Conservation (phyloP, 495 filamentous ascomycete species). For the Penicillium chermesinum region DNA sequence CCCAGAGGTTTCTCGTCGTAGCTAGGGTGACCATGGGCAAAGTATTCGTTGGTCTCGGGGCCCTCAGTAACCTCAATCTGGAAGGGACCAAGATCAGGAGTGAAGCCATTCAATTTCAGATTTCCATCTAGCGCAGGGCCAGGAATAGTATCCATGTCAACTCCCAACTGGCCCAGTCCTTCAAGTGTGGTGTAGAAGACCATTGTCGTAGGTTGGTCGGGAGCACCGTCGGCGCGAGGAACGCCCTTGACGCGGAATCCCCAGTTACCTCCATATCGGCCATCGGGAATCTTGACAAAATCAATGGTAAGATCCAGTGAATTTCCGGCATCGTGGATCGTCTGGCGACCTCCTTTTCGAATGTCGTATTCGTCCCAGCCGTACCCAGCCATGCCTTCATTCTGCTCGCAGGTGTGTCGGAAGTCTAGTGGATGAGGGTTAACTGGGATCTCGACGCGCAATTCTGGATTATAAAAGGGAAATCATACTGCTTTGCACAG, state of each 20-base stretch:
- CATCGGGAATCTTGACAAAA: conserved; percentile 90
- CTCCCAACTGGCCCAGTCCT: conserved; percentile 62
- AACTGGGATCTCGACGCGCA: conserved; percentile 1
- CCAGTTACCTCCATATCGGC: conserved; percentile 85
- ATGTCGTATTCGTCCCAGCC: conserved; percentile 97
- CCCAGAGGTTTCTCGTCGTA: conserved; percentile 71
- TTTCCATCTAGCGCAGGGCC: conserved; percentile 61
- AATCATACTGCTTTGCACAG: conserved; percentile 74
- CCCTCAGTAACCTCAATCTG: conserved; percentile 71
- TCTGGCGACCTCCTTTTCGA: conserved; percentile 77
- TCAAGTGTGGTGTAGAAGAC: conserved; percentile 79
- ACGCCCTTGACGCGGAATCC: conserved; percentile 80
- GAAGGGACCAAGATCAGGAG: conserved; percentile 76
- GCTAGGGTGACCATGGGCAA: conserved; percentile 54
- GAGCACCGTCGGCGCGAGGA: conserved; percentile 61
- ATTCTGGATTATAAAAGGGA: neutral
- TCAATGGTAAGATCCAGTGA: conserved; percentile 83
- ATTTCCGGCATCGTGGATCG: conserved; percentile 84
- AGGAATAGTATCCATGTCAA: conserved; percentile 44
- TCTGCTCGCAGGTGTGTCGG: conserved; percentile 92
- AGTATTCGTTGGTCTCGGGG: conserved; percentile 57
- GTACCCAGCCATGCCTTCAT: conserved; percentile 91
- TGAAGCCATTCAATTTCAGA: conserved; percentile 70
- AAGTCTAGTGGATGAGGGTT: conserved; percentile 51
- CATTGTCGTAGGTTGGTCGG: conserved; percentile 66